phyloP scores from a whole-genome alignment of 1,284 basidiomycete genomes.

The Apiotrichum domesticum region DNA sequence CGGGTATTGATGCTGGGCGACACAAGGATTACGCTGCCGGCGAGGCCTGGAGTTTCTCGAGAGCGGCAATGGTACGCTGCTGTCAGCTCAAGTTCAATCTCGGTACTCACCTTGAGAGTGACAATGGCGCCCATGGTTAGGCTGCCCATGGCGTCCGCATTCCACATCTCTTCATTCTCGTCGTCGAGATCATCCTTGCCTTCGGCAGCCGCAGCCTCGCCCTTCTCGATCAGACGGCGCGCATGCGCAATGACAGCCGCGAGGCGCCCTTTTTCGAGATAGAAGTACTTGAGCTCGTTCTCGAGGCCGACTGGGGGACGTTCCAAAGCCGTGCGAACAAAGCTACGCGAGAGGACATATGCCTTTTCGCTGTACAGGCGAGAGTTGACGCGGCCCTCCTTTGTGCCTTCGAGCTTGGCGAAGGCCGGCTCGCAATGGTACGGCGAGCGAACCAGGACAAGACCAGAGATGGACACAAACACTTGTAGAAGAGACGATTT shows the following conservation, averaged over 20 bases:
- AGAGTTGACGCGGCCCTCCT: constrained; percentile 74
- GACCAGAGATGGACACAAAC: constrained; percentile 85
- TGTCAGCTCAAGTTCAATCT: neutral
- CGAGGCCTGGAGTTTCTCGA: constrained; percentile 21
- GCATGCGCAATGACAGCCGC: constrained; percentile 63
- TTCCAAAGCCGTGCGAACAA: constrained; percentile 78
- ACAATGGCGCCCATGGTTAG: constrained; percentile 76
- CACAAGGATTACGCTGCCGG: neutral
- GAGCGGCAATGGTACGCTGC: constrained; percentile 24
- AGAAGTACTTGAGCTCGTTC: constrained; percentile 67
- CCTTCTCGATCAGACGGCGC: constrained; percentile 58
- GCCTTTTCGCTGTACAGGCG: constrained; percentile 63
- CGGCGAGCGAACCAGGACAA: constrained; percentile 87
- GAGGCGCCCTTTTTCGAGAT: constrained; percentile 61
- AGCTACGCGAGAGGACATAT: constrained; percentile 80
- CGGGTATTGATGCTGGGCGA: no score
- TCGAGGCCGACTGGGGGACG: constrained; percentile 65
- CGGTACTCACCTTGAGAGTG: constrained; percentile 50
- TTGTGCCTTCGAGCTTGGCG: constrained; percentile 80
- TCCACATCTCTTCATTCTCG: constrained; percentile 46
- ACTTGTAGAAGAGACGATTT: constrained; percentile 80
- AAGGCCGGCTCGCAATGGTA: constrained; percentile 89
- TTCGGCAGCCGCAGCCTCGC: constrained; percentile 16
- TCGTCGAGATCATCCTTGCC: constrained; percentile 24
- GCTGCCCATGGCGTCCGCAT: constrained; percentile 60